A percentile compares a stretch with the other conserved stretches of the same genome.
Conservation (phyloP, 2,329 filamentous ascomycete genomes). For the Colletotrichum musae region DNA sequence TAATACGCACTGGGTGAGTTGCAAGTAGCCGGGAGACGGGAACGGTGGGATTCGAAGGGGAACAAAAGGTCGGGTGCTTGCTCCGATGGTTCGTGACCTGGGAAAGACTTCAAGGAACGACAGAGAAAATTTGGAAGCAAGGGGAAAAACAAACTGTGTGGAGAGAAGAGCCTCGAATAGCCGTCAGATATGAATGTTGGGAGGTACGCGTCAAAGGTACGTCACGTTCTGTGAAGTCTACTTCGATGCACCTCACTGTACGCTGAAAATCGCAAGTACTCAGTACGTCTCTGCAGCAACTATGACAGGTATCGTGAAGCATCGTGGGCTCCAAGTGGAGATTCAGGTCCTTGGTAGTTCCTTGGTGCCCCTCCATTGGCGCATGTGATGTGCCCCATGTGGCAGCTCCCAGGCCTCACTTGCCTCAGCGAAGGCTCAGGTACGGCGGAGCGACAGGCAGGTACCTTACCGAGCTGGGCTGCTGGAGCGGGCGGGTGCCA, state of each 20-base stretch:
- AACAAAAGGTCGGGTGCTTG: conserved; percentile 30
- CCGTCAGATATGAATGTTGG: conserved; percentile 19
- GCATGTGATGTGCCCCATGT: conserved; percentile 42
- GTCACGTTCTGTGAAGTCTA: neutral
- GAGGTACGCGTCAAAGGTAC: conserved; percentile 11
- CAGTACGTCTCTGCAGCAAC: conserved; percentile 12
- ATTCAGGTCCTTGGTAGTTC: conserved; percentile 33
- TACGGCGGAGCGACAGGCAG: conserved; percentile 28
- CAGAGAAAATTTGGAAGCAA: neutral
- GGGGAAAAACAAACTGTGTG: conserved; percentile 30
- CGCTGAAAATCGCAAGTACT: neutral
- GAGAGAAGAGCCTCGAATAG: conserved; percentile 41
- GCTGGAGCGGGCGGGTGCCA: neutral
- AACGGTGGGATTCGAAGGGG: neutral
- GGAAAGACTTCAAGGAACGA: neutral
- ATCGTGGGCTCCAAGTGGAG: conserved; percentile 30
- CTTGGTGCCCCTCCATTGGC: conserved; percentile 42
- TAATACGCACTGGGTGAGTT: neutral
- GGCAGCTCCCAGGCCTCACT: conserved; percentile 40
- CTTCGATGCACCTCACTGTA: neutral
- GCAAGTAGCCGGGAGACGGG: no score
- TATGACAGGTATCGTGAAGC: conserved; percentile 8
- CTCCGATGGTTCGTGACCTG: conserved; percentile 29
- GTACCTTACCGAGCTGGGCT: conserved; percentile 10
- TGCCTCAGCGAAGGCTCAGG: conserved; percentile 34